These are phyloP conservation scores for Setaria italica DNA, from an alignment of 202 grass and related monocot genomes.

Conservation along the genomic window DNA sequence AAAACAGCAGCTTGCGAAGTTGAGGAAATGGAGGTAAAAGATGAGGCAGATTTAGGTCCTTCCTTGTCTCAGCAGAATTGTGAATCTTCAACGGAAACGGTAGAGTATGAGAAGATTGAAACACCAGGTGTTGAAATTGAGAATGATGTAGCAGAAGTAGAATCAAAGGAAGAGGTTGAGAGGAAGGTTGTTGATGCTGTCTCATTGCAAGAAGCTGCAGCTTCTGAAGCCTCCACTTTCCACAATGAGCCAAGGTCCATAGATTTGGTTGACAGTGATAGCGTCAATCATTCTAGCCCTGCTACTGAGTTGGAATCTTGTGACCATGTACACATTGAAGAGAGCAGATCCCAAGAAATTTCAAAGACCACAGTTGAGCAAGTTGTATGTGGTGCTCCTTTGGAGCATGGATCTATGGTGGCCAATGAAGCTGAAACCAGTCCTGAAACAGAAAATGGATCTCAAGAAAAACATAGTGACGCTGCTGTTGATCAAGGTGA, in stretches of 20 bases:
- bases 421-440: not conserved
- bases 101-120: slow-evolving; percentile 27
- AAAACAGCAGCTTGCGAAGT: not conserved
- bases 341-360: slow-evolving; percentile 33
- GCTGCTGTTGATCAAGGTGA: slow-evolving; percentile 38
- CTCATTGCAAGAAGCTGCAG: slow-evolving; percentile 19
- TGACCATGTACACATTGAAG: slow-evolving; percentile 11
- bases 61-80: not conserved
- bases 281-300: slow-evolving; percentile 3
- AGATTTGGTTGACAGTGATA: slow-evolving; percentile 41
- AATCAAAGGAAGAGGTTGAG: slow-evolving; percentile 27
- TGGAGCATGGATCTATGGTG: slow-evolving; percentile 36
- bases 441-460: slow-evolving; percentile 25
- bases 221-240: slow-evolving; percentile 9
- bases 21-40: slow-evolving; percentile 12
- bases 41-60: slow-evolving; percentile 12
- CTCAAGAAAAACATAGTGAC: slow-evolving; percentile 9
- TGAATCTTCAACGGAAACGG: slow-evolving; percentile 39
- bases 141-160: slow-evolving; percentile 40
- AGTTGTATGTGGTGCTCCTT: slow-evolving; percentile 10
- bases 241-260: slow-evolving; percentile 25
- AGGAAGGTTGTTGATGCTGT: slow-evolving; percentile 39
- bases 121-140: slow-evolving; percentile 32
- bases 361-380: slow-evolving; percentile 1
- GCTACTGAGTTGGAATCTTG: slow-evolving; percentile 34